Conservation (phyloP, 2,329 filamentous ascomycete species). For the Dothistroma septosporum region DNA sequence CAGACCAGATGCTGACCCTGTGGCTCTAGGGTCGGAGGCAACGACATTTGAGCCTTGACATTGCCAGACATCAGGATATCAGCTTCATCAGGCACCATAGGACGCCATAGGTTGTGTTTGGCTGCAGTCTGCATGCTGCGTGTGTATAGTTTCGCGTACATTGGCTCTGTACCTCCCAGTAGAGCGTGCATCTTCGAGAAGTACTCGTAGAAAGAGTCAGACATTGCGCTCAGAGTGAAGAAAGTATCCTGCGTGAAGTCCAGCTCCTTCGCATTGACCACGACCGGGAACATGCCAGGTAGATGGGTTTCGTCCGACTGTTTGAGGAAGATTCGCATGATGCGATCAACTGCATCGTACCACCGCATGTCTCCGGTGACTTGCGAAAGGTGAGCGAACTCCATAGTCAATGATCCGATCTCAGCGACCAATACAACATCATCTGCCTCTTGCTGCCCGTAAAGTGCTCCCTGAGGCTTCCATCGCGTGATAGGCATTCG, state of each 20-base stretch:
- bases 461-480: conserved; percentile 39
- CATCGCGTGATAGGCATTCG: conserved; percentile 46
- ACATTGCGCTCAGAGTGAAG: conserved; percentile 38
- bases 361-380: conserved; percentile 44
- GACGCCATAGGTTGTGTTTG: conserved; percentile 47
- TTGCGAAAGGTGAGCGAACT: conserved; percentile 47
- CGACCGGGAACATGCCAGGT: conserved; percentile 48
- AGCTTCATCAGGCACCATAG: conserved; percentile 45
- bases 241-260: conserved; percentile 41
- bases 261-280: conserved; percentile 39
- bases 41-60: conserved; percentile 33
- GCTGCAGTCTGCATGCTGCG: conserved; percentile 41
- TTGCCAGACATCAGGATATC: conserved; percentile 48
- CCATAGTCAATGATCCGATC: conserved; percentile 46
- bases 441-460: conserved; percentile 40
- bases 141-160: conserved; percentile 56
- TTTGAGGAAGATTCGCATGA: conserved; percentile 40
- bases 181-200: conserved; percentile 48
- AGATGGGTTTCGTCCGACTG: conserved; percentile 43
- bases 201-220: conserved; percentile 39
- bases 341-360: conserved; percentile 45
- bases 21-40: conserved; percentile 39
- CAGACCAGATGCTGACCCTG: conserved; percentile 57
- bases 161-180: conserved; percentile 43
- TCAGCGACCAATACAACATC: conserved; percentile 43